Evolutionary conservation across 2,329 filamentous ascomycete species (phyloP).

Genomic region (Emmonsia crescens): DNA sequence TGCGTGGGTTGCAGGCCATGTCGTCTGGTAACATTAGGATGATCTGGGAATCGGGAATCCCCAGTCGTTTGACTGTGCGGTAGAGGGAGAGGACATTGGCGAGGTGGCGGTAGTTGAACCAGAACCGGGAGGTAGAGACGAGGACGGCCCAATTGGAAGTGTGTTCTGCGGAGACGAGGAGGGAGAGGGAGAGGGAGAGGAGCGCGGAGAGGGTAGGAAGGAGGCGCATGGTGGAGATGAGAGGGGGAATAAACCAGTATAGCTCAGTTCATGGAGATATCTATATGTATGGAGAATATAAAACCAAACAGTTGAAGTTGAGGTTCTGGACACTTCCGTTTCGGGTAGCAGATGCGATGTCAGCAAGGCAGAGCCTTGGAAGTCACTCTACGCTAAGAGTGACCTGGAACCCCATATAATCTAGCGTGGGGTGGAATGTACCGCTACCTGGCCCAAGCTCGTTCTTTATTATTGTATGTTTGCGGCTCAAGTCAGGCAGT

Average conservation of each 20-base stretch:
- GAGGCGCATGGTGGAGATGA: conserved; percentile 18
- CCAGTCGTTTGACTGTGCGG: conserved; percentile 92
- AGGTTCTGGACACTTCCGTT: background rate
- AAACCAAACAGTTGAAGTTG: background rate
- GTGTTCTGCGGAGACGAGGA: conserved; percentile 41
- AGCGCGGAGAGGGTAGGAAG: conserved; percentile 17
- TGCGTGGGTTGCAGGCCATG: conserved; percentile 98
- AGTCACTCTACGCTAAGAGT: background rate
- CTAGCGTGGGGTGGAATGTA: background rate
- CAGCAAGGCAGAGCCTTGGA: background rate
- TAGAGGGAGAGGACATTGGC: conserved; percentile 97
- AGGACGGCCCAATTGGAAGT: conserved; percentile 99
- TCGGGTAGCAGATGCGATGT: background rate
- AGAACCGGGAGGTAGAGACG: conserved; percentile 97
- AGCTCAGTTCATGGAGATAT: background rate
- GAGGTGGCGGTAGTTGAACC: conserved; percentile 99
- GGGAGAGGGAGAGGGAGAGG: conserved; percentile 13
- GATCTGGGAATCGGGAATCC: conserved; percentile 96
- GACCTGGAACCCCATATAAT: background rate
- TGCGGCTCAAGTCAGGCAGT: background rate
- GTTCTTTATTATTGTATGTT: too few species aligned
- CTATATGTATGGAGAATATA: background rate
- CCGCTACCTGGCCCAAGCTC: background rate
- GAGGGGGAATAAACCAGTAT: background rate
- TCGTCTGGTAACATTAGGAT: conserved; percentile 99